Conservation (phyloP, 2,329 filamentous ascomycete genomes). For the Nothophoma quercina region DNA sequence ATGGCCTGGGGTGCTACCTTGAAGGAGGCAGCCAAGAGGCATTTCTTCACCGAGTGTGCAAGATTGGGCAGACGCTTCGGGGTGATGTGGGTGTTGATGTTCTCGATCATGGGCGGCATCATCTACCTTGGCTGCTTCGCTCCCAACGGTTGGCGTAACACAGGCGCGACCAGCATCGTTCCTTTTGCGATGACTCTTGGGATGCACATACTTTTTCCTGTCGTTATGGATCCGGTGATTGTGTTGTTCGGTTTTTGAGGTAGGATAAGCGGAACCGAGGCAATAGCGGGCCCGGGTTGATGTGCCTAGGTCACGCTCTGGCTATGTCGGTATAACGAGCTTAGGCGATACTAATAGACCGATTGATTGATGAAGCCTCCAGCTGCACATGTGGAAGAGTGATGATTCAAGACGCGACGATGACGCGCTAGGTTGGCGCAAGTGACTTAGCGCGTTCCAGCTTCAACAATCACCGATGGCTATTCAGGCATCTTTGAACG, state of each 20-base stretch:
- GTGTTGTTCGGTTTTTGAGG: slow-evolving; percentile 78
- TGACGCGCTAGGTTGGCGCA: not conserved
- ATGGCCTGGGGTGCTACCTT: slow-evolving; percentile 84
- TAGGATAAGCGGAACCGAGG: too few relatives aligned
- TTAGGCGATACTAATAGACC: too few relatives aligned
- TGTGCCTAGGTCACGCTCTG: too few relatives aligned
- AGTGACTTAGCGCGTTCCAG: not conserved
- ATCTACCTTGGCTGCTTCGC: slow-evolving; percentile 69
- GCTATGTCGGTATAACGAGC: too few relatives aligned
- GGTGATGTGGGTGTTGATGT: slow-evolving; percentile 70
- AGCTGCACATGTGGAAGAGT: too few relatives aligned
- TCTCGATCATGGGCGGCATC: slow-evolving; percentile 67
- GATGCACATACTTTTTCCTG: slow-evolving; percentile 72
- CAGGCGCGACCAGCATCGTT: slow-evolving; percentile 69
- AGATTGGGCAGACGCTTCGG: slow-evolving; percentile 81
- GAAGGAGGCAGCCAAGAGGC: slow-evolving; percentile 80
- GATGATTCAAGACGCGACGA: not conserved
- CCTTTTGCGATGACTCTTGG: slow-evolving; percentile 76
- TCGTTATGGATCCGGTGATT: slow-evolving; percentile 75
- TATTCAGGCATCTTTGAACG: not conserved
- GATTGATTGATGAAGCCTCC: too few relatives aligned
- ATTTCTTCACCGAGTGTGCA: slow-evolving; percentile 84
- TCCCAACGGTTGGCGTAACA: slow-evolving; percentile 62
- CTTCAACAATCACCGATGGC: not conserved
- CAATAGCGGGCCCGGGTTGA: too few relatives aligned